Evolutionary conservation across 2,329 filamentous ascomycete genomes (phyloP).

Genomic region (Beauveria brongniartii): DNA sequence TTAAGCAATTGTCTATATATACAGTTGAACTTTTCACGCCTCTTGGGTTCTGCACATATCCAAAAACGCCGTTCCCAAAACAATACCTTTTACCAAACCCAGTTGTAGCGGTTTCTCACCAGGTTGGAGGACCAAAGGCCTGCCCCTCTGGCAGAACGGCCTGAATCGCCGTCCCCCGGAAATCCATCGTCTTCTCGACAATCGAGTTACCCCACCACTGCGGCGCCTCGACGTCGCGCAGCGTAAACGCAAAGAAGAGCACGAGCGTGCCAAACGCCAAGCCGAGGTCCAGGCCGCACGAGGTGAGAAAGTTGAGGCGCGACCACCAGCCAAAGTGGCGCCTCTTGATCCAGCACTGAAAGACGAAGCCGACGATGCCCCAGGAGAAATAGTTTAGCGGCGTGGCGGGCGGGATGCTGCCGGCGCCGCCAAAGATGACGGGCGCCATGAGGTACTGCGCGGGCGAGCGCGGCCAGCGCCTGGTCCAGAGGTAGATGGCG

Average conservation of each 20-base stretch:
- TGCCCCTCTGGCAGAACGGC: slow-evolving; percentile 41
- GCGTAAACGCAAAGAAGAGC: slow-evolving; percentile 61
- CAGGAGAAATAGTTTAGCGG: slow-evolving; percentile 69
- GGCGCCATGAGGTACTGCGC: slow-evolving; percentile 50
- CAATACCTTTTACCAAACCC: not conserved
- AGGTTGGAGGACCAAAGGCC: slow-evolving; percentile 52
- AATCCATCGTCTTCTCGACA: slow-evolving; percentile 54
- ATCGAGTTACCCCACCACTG: slow-evolving; percentile 62
- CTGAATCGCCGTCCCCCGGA: slow-evolving; percentile 50
- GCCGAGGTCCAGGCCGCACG: slow-evolving; percentile 61
- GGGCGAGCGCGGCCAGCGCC: slow-evolving; percentile 43
- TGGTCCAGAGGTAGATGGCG: slow-evolving; percentile 40
- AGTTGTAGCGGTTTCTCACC: slow-evolving; percentile 27
- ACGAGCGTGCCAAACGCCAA: slow-evolving; percentile 58
- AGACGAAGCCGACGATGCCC: slow-evolving; percentile 62
- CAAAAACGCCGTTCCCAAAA: not conserved
- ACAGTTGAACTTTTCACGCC: too few species aligned
- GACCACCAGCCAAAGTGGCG: slow-evolving; percentile 63
- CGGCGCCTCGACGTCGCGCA: slow-evolving; percentile 54
- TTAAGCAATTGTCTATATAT: too few species aligned
- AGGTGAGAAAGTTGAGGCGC: slow-evolving; percentile 64
- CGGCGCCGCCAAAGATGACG: slow-evolving; percentile 53
- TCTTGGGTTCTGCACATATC: not conserved
- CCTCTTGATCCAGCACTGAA: slow-evolving; percentile 61
- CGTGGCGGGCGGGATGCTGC: slow-evolving; percentile 55